phyloP scores from a whole-genome alignment of 306 rosid species.

The Macrotyloma uniflorum region DNA sequence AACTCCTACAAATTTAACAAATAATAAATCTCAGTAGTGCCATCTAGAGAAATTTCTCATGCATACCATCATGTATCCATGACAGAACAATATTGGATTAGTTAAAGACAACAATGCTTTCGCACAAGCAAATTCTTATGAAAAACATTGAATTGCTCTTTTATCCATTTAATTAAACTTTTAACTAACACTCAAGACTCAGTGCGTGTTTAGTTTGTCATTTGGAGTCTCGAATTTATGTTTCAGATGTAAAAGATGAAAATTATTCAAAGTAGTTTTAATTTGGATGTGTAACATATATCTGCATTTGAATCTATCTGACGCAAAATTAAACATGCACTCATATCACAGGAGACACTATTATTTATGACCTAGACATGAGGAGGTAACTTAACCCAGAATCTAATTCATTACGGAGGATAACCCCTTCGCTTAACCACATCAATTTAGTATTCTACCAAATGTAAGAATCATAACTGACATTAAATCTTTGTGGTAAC shows the following conservation, averaged over 20 bases:
- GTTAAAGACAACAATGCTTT: not conserved
- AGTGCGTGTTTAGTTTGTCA: no score
- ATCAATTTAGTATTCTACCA: not conserved
- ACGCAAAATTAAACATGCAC: no score
- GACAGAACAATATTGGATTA: not conserved
- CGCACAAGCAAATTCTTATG: not conserved
- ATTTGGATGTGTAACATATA: no score
- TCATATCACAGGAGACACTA: not conserved
- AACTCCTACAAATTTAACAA: conserved; percentile 47
- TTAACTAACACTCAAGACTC: no score
- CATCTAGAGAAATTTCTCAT: not conserved
- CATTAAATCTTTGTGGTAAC: not conserved
- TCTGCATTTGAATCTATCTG: no score
- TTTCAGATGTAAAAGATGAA: no score
- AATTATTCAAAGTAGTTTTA: no score
- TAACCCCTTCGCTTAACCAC: no score
- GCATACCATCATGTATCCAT: not conserved
- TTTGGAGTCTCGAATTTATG: no score
- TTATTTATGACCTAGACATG: not conserved
- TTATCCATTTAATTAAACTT: no score
- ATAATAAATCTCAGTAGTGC: not conserved
- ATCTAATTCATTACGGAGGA: no score
- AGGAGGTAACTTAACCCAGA: no score
- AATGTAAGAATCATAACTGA: not conserved
- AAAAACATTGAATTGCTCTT: not conserved